Conservation (phyloP, 306 rosid species). For the Dryas alaskensis region DNA sequence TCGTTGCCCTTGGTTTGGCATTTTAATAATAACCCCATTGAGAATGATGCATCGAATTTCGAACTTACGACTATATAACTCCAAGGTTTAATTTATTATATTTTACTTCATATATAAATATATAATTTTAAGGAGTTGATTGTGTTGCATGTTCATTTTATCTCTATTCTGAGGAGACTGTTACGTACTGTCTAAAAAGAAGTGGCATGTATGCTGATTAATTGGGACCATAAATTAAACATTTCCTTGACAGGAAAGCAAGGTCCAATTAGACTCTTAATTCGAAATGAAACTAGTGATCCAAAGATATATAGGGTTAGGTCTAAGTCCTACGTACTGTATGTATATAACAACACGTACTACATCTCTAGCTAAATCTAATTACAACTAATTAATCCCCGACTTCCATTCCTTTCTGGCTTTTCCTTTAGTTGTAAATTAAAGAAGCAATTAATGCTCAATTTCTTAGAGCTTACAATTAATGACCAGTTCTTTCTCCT, state of each 20-base stretch:
- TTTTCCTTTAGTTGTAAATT: too few species aligned
- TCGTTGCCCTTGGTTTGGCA: background rate
- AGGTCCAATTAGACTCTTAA: background rate
- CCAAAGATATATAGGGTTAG: too few species aligned
- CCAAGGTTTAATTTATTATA: background rate
- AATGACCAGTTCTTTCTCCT: too few species aligned
- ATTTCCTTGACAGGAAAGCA: slow-evolving; percentile 14
- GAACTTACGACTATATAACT: slow-evolving; percentile 5
- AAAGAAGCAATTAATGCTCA: too few species aligned
- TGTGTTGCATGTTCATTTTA: slow-evolving; percentile 10
- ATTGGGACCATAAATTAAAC: background rate
- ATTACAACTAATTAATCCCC: too few species aligned
- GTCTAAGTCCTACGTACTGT: too few species aligned
- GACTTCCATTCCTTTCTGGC: too few species aligned
- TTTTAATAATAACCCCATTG: background rate
- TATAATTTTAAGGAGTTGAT: background rate
- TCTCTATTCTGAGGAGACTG: background rate
- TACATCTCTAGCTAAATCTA: too few species aligned
- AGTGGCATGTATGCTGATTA: background rate
- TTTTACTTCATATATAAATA: background rate
- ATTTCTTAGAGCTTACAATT: too few species aligned
- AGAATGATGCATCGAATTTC: background rate
- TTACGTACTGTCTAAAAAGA: background rate
- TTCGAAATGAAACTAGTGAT: background rate
- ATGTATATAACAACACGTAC: too few species aligned